Base-by-base conservation (phyloP, 768 basidiomycete species). In the Hortiboletus campestris region DNA sequence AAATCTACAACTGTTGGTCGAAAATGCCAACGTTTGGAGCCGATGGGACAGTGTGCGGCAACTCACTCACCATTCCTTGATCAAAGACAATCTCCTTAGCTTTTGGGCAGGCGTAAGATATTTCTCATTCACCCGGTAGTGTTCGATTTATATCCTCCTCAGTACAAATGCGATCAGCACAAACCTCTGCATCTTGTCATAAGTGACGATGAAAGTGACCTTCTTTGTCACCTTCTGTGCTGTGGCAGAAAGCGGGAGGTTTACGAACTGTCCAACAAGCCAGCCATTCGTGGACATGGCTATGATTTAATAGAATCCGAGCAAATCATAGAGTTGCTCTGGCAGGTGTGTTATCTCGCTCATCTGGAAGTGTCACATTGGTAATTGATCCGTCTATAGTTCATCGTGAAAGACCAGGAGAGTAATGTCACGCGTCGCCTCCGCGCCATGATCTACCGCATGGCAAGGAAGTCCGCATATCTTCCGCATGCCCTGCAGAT, bases 381-480 rank as follows among this genome's bases (percentile, higher is more conserved):
- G 10, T 19, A 5, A 49, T 36, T 32, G 36, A 52, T 16, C 16
- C 6, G 7, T 25, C 19, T 22, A 12, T 38, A 70, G 68, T 57
- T 57, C 29, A 45, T 71, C 40, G 14, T 10, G 53, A 22, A 43
- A 19, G 1, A 1, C 20, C 45, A 44, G 20, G 28, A 53, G 5
- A 14, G 0, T 6, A 44, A 55, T 5, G 44, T 60, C 5, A 9
- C 1, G 17, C 55, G 38, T 49, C 68, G 55, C 20, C 54, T 68
- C 32, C 61, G 49, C 41, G 57, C 63, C 35, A 50, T 46, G 34
- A 60, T 68, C 34, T 65, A 69, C 16, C 68, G 70, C 34, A 57
- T 72, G 59, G 56, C 70, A 29, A 68, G 68, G 44, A 70, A 70
- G 39, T 70, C 57, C 5, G 60, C 56, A 17, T 56, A 69, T 43